These are phyloP conservation scores for Sonneratia alba DNA, from an alignment of 345 rosid species.

Conservation along the genomic window DNA sequence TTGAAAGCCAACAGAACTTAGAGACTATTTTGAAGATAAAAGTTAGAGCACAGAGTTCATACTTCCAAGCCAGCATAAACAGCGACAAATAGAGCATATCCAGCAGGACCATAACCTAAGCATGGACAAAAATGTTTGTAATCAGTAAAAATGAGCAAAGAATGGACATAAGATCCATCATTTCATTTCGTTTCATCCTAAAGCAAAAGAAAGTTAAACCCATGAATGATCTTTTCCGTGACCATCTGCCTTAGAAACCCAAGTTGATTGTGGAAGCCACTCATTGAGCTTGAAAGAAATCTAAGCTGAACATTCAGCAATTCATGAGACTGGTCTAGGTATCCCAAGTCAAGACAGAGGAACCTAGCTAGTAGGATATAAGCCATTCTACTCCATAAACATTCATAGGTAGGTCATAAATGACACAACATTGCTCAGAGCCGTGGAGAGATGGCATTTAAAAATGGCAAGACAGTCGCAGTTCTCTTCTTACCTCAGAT, in stretches of 20 bases:
- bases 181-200: no score
- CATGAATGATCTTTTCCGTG: no score
- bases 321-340: no score
- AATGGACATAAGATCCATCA: neutral
- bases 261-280: neutral
- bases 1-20: neutral
- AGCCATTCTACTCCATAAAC: no score
- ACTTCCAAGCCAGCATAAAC: slow-evolving; percentile 90
- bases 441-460: neutral
- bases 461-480: no score
- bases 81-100: slow-evolving; percentile 89
- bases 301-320: no score
- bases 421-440: neutral
- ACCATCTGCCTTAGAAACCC: neutral
- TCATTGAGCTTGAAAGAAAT: neutral
- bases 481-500: neutral
- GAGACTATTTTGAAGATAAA: neutral
- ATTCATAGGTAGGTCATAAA: neutral
- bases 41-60: slow-evolving; percentile 17
- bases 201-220: no score
- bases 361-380: no score
- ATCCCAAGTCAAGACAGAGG: neutral
- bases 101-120: slow-evolving; percentile 89
- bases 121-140: slow-evolving; percentile 4
- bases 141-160: slow-evolving; percentile 7